Conservation (phyloP, 1,139 yeast species). For the Candida sanyaensis region DNA sequence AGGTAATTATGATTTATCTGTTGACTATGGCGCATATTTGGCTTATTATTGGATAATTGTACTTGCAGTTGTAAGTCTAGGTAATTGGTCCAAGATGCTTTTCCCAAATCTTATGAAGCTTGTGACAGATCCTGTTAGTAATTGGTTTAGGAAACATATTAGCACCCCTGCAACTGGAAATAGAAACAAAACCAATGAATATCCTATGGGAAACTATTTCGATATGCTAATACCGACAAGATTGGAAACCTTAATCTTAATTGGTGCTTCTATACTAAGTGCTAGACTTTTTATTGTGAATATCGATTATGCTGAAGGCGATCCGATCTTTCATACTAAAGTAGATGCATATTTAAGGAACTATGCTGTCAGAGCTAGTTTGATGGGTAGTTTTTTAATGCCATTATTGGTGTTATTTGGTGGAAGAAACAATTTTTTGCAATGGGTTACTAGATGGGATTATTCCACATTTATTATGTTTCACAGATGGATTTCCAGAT, state of each 20-base stretch:
- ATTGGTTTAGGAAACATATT: conserved; percentile 25
- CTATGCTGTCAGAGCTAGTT: conserved; percentile 59
- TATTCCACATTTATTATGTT: conserved; percentile 57
- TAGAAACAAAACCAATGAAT: conserved; percentile 27
- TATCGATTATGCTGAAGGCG: conserved; percentile 26
- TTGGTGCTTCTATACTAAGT: conserved; percentile 42
- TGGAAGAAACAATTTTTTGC: conserved; percentile 61
- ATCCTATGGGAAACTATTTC: conserved; percentile 26
- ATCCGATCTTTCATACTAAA: conserved; percentile 27
- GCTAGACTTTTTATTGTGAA: conserved; percentile 32
- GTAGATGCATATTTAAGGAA: conserved; percentile 27
- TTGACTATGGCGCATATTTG: conserved; percentile 32
- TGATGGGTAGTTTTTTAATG: conserved; percentile 51
- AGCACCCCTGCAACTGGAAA: conserved; percentile 32
- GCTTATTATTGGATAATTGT: conserved; percentile 34
- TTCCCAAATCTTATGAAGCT: conserved; percentile 21
- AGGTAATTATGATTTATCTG: conserved; percentile 42
- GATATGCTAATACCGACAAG: conserved; percentile 62
- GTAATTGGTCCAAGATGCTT: conserved; percentile 35
- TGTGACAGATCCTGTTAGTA: conserved; percentile 26
- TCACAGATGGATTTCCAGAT: conserved; percentile 63
- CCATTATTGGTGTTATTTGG: conserved; percentile 59
- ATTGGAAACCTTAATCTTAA: conserved; percentile 53
- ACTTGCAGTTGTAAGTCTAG: conserved; percentile 24
- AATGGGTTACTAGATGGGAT: conserved; percentile 60